These are phyloP conservation scores for Retiboletus flavoniger DNA, from an alignment of 1,284 basidiomycete species.

Conservation along the genomic window DNA sequence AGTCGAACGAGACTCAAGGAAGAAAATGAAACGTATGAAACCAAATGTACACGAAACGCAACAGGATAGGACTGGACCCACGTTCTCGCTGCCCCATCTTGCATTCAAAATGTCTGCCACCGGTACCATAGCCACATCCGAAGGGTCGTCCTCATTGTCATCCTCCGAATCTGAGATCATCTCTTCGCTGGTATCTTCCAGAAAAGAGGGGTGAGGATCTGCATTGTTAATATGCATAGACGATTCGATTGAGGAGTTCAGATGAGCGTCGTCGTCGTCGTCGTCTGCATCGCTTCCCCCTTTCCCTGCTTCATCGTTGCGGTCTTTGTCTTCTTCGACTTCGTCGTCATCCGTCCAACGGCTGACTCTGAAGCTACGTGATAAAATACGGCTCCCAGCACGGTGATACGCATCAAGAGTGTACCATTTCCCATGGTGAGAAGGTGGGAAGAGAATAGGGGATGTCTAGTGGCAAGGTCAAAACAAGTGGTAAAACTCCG, in stretches of 20 bases:
- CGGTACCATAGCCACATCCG: slow-evolving; percentile 90
- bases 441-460: slow-evolving; percentile 66
- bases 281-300: slow-evolving; percentile 32
- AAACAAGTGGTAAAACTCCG: neutral
- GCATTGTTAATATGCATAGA: slow-evolving; percentile 54
- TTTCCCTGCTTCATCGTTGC: slow-evolving; percentile 27
- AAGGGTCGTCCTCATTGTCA: slow-evolving; percentile 61
- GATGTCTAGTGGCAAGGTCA: slow-evolving; percentile 48
- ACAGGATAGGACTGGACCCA: slow-evolving; percentile 35
- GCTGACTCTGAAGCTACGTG: slow-evolving; percentile 83
- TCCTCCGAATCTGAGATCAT: slow-evolving; percentile 57
- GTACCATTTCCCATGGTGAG: slow-evolving; percentile 53
- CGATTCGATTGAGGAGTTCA: slow-evolving; percentile 36
- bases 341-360: slow-evolving; percentile 46
- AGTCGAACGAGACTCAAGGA: neutral
- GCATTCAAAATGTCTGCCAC: slow-evolving; percentile 97
- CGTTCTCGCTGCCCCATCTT: slow-evolving; percentile 83
- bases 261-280: slow-evolving; percentile 15
- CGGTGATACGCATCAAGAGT: slow-evolving; percentile 80
- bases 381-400: slow-evolving; percentile 92
- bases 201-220: slow-evolving; percentile 20
- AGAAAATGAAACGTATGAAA: neutral
- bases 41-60: neutral
- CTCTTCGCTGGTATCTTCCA: slow-evolving; percentile 22
- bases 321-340: slow-evolving; percentile 18